Percentiles rank a stretch among this genome's conserved stretches.
Conservation (phyloP, 306 rosid genomes). For the Glycine tomentella region DNA sequence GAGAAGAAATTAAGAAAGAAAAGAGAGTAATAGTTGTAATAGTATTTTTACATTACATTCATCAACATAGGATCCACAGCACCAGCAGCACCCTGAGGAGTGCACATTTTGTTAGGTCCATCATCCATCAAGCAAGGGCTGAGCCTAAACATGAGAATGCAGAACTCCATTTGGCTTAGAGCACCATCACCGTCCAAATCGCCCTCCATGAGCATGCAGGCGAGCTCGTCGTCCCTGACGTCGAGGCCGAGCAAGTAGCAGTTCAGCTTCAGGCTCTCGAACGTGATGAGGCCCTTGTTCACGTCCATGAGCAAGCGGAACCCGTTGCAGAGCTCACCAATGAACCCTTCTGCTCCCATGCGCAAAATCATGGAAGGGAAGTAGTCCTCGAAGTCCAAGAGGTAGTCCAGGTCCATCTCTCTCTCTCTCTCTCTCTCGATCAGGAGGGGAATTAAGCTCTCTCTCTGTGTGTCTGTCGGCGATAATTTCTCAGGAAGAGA, state of each 20-base stretch:
- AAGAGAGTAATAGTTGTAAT: background rate
- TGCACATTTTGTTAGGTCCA: conserved; percentile 27
- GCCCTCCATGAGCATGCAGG: conserved; percentile 75
- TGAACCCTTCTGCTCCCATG: conserved; percentile 66
- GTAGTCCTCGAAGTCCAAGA: conserved; percentile 67
- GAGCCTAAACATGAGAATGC: conserved; percentile 79
- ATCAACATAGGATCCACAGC: conserved; percentile 27
- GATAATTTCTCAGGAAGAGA: too few species aligned
- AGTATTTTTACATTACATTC: conserved; percentile 22
- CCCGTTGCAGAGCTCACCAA: conserved; percentile 64
- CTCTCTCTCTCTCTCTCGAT: too few species aligned
- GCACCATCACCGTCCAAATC: conserved; percentile 84
- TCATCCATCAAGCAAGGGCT: conserved; percentile 54
- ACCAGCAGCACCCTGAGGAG: background rate
- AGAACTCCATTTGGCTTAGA: conserved; percentile 68
- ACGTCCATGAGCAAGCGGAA: conserved; percentile 72
- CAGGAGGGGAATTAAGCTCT: too few species aligned
- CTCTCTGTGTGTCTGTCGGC: too few species aligned
- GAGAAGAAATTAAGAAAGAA: background rate
- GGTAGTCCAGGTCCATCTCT: conserved; percentile 45
- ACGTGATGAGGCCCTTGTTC: conserved; percentile 70
- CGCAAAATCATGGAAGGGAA: conserved; percentile 70
- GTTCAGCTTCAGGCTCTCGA: conserved; percentile 75
- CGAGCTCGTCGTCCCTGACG: conserved; percentile 62
- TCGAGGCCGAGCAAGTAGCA: conserved; percentile 57